Conservation (phyloP, 129 eudicot species). For the Daucus carota region DH1_v3.0 NC_030383.2:6103001-6103500, state of each 20-base stretch:
- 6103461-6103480: neutral
- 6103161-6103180: neutral
- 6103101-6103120: neutral
- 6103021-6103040: slow-evolving; percentile 19
- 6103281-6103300: neutral
- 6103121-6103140: neutral
- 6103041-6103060: slow-evolving; percentile 13
- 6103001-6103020: slow-evolving; percentile 17
- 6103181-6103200: neutral
- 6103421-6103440: neutral
- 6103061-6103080: slow-evolving; percentile 27
- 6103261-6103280: neutral
- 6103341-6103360: neutral
- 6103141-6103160: neutral
- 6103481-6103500: neutral
- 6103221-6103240: neutral
- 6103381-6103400: neutral
- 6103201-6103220: neutral
- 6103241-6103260: neutral
- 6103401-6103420: neutral
- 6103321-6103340: neutral
- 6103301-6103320: neutral
- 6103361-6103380: neutral
- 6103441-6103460: neutral
- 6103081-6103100: neutral